phyloP scores from a whole-genome alignment of 176 grass and related monocot genomes.

The Oryza brachyantha region DNA sequence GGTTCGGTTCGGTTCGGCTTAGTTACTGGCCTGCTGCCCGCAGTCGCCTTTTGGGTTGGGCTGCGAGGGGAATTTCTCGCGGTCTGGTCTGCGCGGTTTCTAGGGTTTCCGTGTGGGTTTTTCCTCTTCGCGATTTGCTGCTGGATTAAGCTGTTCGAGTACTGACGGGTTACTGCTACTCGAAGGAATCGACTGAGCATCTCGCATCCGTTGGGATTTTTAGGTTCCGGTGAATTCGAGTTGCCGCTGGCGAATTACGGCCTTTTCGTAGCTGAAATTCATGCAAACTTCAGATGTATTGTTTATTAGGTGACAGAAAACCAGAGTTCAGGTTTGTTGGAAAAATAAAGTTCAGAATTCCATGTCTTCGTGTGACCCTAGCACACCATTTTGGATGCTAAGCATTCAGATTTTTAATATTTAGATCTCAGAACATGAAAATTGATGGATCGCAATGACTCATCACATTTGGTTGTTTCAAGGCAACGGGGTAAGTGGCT shows the following conservation, averaged over 20 bases:
- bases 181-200: background rate
- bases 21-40: background rate
- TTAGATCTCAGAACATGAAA: background rate
- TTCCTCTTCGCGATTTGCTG: background rate
- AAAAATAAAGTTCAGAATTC: background rate
- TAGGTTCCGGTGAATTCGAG: background rate
- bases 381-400: background rate
- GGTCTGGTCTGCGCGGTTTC: background rate
- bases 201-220: background rate
- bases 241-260: background rate
- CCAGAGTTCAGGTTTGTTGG: background rate
- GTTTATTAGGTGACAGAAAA: background rate
- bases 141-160: background rate
- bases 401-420: background rate
- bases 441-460: background rate
- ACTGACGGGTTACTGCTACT: background rate
- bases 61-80: no score
- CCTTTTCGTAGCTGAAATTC: background rate
- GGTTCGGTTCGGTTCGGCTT: no score
- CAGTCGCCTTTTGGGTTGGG: no score
- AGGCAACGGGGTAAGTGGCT: background rate
- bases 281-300: background rate
- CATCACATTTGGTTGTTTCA: background rate
- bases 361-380: background rate
- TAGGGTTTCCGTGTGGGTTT: background rate